Base-by-base conservation (phyloP, 1,284 basidiomycete genomes). In the Somion occarium region DNA sequence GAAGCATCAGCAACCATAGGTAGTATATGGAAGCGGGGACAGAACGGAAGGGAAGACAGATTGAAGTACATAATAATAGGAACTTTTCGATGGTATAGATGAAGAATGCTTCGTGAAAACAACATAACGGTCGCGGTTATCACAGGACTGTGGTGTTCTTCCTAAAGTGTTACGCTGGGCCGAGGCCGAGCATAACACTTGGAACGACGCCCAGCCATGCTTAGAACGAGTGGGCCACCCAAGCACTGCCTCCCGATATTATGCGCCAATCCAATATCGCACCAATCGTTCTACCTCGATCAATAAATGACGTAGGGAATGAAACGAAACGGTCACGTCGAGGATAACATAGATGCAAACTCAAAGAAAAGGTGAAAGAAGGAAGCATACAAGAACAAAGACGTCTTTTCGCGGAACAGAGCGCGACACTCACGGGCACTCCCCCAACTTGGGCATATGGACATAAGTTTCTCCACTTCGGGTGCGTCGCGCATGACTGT, bases 401-500 rank as follows among this genome's bases (percentile, higher is more conserved):
- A 39, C 38, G 49, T 54, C 47, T 15, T 50, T 43, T 23, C 43
- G 38, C 22, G 41, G 46, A 55, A 52, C 49, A 49, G 27, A 43
- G 24, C 25, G 38, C 12, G 39, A 43, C 42, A 74, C 77, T 62
- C 63, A 79, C 77, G 71, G 54, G 77, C 75, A 19, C 55, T 55
- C 24, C 61, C 59, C 77, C 77, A 79, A 50, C 64, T 65, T 53
- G 63, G 74, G 57, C 70, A 73, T 46, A 73, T 59, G 25, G 54
- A 62, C 85, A 88, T 87, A 50, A 88, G 60, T 57, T 71, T 73
- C 65, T 87, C 84, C 27, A 88, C 60, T 20, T 79, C 75, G 27
- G 71, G 64, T 44, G 79, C 76, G 70, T 88, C 74, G 44, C 74
- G 74, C 39, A 78, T 61, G 25, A 68, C 65, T 13, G 74, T 72